These are phyloP conservation scores for Tuctoria greenei DNA, from an alignment of 176 grass and related monocot genomes.

Conservation along the genomic window DNA sequence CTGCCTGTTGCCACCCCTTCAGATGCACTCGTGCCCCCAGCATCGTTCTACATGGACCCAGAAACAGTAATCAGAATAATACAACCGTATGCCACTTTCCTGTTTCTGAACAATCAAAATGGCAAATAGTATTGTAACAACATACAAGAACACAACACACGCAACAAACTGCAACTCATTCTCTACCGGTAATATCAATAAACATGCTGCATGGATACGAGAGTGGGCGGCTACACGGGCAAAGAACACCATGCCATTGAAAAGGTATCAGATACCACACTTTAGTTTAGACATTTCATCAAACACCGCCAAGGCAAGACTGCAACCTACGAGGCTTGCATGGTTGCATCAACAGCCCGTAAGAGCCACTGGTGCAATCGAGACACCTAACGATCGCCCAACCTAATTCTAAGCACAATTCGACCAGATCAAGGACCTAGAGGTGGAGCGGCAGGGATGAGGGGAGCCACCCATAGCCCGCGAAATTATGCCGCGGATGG, in stretches of 20 bases:
- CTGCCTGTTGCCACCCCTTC: constrained; percentile 89
- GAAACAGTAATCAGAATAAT: not conserved
- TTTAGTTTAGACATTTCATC: constrained; percentile 24
- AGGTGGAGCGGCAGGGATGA: not conserved
- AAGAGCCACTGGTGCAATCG: not conserved
- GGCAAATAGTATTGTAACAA: not conserved
- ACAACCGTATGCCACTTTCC: not conserved
- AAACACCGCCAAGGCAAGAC: not conserved
- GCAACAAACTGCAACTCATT: not conserved
- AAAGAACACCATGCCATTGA: not conserved
- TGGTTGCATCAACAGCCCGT: not conserved
- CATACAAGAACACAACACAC: not conserved
- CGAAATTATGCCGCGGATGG: not conserved
- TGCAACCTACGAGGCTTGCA: not conserved
- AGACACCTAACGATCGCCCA: not conserved
- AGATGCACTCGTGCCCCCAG: constrained; percentile 58
- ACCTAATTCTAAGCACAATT: not conserved
- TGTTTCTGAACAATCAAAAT: not conserved
- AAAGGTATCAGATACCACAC: not conserved
- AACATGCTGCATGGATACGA: not conserved
- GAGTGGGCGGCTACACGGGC: not conserved
- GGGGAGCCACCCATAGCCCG: not conserved
- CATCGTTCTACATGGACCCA: constrained; percentile 47
- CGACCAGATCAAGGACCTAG: not conserved
- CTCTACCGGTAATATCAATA: not conserved